These are phyloP conservation scores for Volvox reticuliferus DNA, from an alignment of 139 green algal genomes.

Conservation along the genomic window DNA sequence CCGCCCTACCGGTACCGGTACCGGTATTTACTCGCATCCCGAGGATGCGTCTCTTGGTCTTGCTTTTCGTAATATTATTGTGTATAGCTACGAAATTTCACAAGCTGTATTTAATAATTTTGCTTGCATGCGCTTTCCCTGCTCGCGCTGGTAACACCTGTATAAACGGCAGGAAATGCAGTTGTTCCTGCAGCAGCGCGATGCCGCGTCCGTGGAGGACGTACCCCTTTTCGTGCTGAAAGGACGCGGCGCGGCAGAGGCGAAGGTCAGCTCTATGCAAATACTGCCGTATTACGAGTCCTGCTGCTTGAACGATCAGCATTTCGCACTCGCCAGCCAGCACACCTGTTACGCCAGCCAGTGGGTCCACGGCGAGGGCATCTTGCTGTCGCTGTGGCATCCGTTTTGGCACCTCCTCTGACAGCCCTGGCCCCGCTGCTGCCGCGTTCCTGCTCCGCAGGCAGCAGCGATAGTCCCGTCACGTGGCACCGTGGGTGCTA, in stretches of 20 bases:
- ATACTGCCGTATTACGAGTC: background rate
- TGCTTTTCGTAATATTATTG: too few species aligned
- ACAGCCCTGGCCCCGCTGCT: slow-evolving; percentile 1
- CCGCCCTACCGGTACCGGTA: too few species aligned
- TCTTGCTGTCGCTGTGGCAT: slow-evolving; percentile 12
- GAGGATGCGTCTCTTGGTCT: too few species aligned
- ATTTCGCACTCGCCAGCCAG: background rate
- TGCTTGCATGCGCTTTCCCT: too few species aligned
- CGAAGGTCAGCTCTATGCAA: background rate
- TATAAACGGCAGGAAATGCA: background rate
- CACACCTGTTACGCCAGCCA: background rate
- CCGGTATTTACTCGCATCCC: too few species aligned
- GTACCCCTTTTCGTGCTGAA: background rate
- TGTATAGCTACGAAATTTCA: too few species aligned
- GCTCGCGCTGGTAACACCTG: too few species aligned
- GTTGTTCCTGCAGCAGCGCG: background rate
- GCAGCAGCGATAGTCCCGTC: slow-evolving; percentile 31
- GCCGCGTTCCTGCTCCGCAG: slow-evolving; percentile 39
- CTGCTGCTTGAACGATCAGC: background rate
- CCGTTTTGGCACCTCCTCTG: slow-evolving; percentile 43
- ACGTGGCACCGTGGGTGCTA: background rate
- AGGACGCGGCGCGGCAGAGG: background rate
- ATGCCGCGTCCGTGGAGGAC: background rate
- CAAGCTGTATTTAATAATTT: too few species aligned
- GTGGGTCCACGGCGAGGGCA: background rate